Evolutionary conservation across 202 grass and related monocot genomes (phyloP), one percentile per base, ranked within the genome.

Genomic region (Bolboschoenoplectus hybrid): DNA sequence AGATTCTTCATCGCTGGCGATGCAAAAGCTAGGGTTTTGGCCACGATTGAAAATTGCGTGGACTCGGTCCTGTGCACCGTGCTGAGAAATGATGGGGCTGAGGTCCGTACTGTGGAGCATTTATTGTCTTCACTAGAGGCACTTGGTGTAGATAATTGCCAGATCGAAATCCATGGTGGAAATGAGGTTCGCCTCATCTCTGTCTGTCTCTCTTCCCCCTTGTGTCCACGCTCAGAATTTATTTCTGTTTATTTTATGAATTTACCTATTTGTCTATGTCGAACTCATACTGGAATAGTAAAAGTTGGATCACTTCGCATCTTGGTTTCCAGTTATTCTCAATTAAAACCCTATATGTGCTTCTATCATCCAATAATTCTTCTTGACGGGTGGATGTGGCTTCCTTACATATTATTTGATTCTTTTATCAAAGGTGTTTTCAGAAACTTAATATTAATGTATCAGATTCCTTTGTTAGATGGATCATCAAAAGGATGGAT

Each of bases 391-490:
- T 7, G 32, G 40, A 44, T 38, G 6, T 45, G 0, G 6, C 64
- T 41, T 45, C 40, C 13, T 71, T 45, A 19, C 39, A 40, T 71
- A 71, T 19, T 64, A 64, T 9, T 64, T 60, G 13, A 60, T 60
- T 60, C 43, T 44, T 5, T 2, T 6, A 6, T 61, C 14, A 61
- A 61, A 61, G 26, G 34, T 67, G 34, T 3, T 14, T 40, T 39
- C 34, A 40, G 26, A 44, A 26, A 44, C 5, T 5, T 50, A 87
- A 53, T 62, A 6, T 91, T 90, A 80, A 52, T 26, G 79, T 94
- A 50, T 86, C 86, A 98, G 93, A 88, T 96, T 88, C 93, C 96
- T 89, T 90, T 96, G 86, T 87, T 98, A 89, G 96, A 98, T 95
- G 96, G 96, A 94, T 98, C 93, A 85, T 90, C 91, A 40, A 91